Conservation (phyloP, 1,139 yeast species). For the Debaryomyces subglobosus region DNA sequence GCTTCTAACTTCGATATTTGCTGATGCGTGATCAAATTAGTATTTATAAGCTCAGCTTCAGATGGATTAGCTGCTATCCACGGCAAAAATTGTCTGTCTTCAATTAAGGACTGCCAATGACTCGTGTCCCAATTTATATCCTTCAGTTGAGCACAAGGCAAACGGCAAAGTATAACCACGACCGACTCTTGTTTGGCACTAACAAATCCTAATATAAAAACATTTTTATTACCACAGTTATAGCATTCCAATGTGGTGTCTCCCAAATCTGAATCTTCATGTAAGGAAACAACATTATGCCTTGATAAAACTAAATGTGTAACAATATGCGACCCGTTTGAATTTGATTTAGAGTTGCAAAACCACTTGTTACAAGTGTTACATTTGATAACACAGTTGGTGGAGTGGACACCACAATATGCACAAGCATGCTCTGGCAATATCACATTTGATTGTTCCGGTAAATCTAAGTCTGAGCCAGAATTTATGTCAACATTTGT, state of each 20-base stretch:
- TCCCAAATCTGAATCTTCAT: constrained; percentile 81
- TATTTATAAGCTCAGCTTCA: constrained; percentile 61
- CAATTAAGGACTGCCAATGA: constrained; percentile 88
- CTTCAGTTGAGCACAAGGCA: constrained; percentile 83
- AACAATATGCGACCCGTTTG: constrained; percentile 78
- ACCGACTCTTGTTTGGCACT: constrained; percentile 87
- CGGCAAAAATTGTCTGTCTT: constrained; percentile 71
- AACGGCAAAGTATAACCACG: constrained; percentile 83
- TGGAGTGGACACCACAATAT: constrained; percentile 76
- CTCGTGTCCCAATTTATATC: constrained; percentile 84
- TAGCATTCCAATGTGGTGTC: constrained; percentile 87
- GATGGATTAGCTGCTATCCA: constrained; percentile 78
- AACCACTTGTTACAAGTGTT: constrained; percentile 84
- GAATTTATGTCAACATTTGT: neutral
- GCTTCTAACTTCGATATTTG: constrained; percentile 78
- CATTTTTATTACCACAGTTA: constrained; percentile 83
- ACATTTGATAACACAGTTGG: constrained; percentile 75
- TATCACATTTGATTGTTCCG: constrained; percentile 9
- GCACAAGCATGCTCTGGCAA: constrained; percentile 54
- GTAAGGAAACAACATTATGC: constrained; percentile 75
- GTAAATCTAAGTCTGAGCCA: neutral
- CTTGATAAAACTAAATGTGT: constrained; percentile 83
- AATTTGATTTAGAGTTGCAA: constrained; percentile 73
- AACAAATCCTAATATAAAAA: constrained; percentile 83
- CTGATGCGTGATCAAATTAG: constrained; percentile 58